Evolutionary conservation across 306 rosid species (phyloP).

Genomic region (Oemleria cerasiformis): DNA sequence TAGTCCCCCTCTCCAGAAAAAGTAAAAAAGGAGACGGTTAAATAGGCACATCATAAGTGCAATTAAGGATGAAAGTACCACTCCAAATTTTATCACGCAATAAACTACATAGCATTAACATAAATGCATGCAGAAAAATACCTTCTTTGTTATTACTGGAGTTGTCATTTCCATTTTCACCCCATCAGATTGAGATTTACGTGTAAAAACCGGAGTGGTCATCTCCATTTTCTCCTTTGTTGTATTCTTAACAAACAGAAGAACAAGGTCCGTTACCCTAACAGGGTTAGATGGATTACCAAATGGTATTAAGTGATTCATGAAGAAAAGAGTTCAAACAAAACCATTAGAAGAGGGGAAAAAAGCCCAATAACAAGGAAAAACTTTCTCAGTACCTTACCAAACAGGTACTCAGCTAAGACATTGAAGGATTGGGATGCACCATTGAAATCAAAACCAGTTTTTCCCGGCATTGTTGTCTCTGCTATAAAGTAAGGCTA

Average conservation of each 20-base stretch:
- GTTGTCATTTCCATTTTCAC: constrained; percentile 94
- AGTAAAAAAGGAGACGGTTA: too few relatives aligned
- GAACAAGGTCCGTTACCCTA: constrained; percentile 6
- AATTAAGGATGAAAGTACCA: too few relatives aligned
- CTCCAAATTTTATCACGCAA: neutral
- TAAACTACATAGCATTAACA: constrained; percentile 11
- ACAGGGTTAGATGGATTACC: constrained; percentile 12
- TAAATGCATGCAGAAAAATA: constrained; percentile 31
- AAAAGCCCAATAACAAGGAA: neutral
- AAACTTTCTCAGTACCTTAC: constrained; percentile 65
- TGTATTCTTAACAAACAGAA: constrained; percentile 56
- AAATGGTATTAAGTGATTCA: constrained; percentile 1
- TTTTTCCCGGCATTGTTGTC: constrained; percentile 85
- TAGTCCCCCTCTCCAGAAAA: too few relatives aligned
- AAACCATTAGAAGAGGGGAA: constrained; percentile 9
- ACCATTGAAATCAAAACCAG: constrained; percentile 76
- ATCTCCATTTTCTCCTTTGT: constrained; percentile 80
- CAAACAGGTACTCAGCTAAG: constrained; percentile 88
- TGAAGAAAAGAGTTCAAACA: neutral
- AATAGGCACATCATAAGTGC: too few relatives aligned
- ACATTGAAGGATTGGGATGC: constrained; percentile 81
- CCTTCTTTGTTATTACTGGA: constrained; percentile 81
- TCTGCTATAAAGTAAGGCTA: constrained; percentile 90
- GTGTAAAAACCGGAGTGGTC: constrained; percentile 87
- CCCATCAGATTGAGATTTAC: constrained; percentile 58